A percentile compares a stretch with the other conserved stretches of the same genome.
phyloP scores from a whole-genome alignment of 768 basidiomycete genomes.

The Rhodotorula diobovata region DNA sequence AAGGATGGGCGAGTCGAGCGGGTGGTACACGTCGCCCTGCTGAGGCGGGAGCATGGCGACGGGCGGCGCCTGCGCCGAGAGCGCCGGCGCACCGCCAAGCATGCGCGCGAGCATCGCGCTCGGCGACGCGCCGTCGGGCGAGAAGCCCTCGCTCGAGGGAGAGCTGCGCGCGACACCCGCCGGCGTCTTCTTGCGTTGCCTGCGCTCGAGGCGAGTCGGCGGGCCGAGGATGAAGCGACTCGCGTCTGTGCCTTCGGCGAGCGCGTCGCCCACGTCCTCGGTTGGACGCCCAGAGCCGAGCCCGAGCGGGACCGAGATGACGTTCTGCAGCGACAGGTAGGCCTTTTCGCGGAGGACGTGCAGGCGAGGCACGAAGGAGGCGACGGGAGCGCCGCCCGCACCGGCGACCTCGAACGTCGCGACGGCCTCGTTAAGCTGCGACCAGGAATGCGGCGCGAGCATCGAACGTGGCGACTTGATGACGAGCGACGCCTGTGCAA shows the following conservation, averaged over 20 bases:
- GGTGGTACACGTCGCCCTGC: not conserved
- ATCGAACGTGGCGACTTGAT: slow-evolving; percentile 23
- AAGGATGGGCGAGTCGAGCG: not conserved
- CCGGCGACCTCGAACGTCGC: slow-evolving; percentile 19
- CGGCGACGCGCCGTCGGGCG: not conserved
- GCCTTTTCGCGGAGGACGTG: slow-evolving; percentile 24
- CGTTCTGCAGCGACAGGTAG: slow-evolving; percentile 13
- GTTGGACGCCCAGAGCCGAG: not conserved
- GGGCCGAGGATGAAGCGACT: slow-evolving; percentile 10
- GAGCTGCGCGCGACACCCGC: not conserved
- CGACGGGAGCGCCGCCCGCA: slow-evolving; percentile 19
- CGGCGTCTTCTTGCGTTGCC: not conserved
- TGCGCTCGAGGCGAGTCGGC: slow-evolving; percentile 19
- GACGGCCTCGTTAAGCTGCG: slow-evolving; percentile 26
- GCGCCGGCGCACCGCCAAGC: not conserved
- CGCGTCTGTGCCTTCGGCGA: slow-evolving; percentile 2
- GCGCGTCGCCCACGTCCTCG: not conserved
- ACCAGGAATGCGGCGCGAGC: slow-evolving; percentile 31
- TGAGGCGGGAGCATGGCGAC: not conserved
- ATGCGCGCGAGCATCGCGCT: not conserved
- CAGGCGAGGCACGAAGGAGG: slow-evolving; percentile 24
- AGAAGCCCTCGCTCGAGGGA: not conserved
- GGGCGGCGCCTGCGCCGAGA: slow-evolving; percentile 1
- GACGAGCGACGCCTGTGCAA: slow-evolving; percentile 20
- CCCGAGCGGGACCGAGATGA: slow-evolving; percentile 16